Evolutionary conservation across 352 stramenopile species (phyloP), one percentile per base, ranked within the genome.

Genomic region (Aphanomyces stellatus): DNA sequence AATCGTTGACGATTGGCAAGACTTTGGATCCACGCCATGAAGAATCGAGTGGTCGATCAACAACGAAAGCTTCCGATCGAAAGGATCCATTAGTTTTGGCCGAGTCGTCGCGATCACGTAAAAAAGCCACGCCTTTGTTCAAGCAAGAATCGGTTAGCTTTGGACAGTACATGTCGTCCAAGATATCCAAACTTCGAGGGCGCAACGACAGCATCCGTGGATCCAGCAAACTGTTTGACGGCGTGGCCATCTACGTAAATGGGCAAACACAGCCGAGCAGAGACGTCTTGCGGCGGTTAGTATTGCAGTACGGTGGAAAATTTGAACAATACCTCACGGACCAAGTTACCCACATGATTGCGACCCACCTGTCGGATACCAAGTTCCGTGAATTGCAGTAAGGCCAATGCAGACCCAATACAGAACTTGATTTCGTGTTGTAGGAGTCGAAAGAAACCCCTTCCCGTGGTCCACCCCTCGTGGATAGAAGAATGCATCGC

Each of bases 401-500:
- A 42, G 83, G 78, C 33, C 6, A 41, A 17, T 7, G 42, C 35
- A 48, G 34, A 30, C 53, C 30, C 8, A 24, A 22, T 51, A 24
- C 5, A 27, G 5, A 24, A 22, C 35, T 31, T 59, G 1, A 15
- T 53, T 17, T 71, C 27, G 15, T 63, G 7, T 33, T 61, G 17
- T 51, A 95, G 86, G 68, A 85, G 77, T 37, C 74, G 73, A 69
- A 76, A 71, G 27, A 79, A 75, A 27, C 76, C 77, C 8, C 75
- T 82, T 46, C 92, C 88, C 0, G 85, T 98, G 6, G 83, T 93
- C 28, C 75, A 87, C 55, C 94, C 95, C 0, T 72, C 93, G n/a
- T 98, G 95, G 95, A 93, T 98, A 66, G 73, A 93, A 10, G 86
- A 97, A 62, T 93, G 90, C 71, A 86, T 97, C 13, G 71, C 49